Evolutionary conservation across 2,329 filamentous ascomycete species (phyloP), one percentile per base, ranked within the genome.

Genomic region (Teratosphaeria viscida): DNA sequence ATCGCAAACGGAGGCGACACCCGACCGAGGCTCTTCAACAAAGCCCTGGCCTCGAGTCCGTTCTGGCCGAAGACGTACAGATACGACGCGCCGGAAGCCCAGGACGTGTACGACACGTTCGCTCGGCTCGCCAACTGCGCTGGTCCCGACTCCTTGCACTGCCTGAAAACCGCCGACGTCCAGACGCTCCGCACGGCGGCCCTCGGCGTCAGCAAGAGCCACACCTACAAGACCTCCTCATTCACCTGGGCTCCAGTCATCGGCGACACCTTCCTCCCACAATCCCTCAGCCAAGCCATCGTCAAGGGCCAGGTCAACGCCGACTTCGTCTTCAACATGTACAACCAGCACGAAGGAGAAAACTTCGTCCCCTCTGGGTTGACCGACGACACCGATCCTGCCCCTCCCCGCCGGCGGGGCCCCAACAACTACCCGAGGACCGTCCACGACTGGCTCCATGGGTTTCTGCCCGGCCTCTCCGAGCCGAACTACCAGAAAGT

Each of bases 301-400:
- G 62, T 65, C 0, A 68, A 66, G 3, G 70, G 72, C 0, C 56
- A 63, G 3, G 70, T 83, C 8, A 78, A 81, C 57, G 76, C 76
- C 2, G 74, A 80, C 1, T 68, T 72, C 8, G 76, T 78, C 0
- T 81, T 80, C 62, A 76, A 77, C n/a, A 81, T 80, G 75, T 85
- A 85, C 68, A 86, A 86, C 67, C 77, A 79, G 0, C 80, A 85
- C 66, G 84, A 86, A 70, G 83, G 84, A 26, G 79, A 85, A 67
- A 83, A 82, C 62, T 86, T 87, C 64, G 73, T 84, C 26, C 82
- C 82, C 0, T 67, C 77, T 0, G 80, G 78, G 0, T 72, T 85
- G 1, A 67, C 72, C 19, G 73, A 71, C 55, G 61, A 63, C 0
- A 63, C 66, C 2, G 43, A 59, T 26, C 47, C 54, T 8, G 35